phyloP scores from a whole-genome alignment of 2,329 filamentous ascomycete genomes.

The Sclerotinia sclerotiorum region DNA sequence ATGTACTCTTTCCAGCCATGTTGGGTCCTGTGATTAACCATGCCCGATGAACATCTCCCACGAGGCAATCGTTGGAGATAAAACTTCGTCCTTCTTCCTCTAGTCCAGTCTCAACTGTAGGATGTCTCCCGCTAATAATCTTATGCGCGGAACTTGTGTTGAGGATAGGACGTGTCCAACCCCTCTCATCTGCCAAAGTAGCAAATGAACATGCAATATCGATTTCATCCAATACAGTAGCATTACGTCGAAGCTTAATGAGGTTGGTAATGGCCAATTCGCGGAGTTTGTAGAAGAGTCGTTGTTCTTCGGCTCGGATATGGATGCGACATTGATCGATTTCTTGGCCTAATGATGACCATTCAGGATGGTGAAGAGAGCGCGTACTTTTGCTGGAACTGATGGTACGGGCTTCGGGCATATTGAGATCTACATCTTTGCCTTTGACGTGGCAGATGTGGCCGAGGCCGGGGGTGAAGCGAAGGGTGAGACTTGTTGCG shows the following conservation, averaged over 20 bases:
- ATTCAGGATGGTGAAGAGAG: constrained; percentile 79
- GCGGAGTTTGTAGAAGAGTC: constrained; percentile 73
- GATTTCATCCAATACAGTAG: constrained; percentile 86
- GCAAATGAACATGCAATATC: constrained; percentile 89
- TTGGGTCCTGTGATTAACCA: constrained; percentile 82
- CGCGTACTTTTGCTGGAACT: constrained; percentile 80
- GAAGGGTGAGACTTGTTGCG: constrained; percentile 69
- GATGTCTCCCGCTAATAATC: constrained; percentile 84
- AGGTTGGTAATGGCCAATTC: constrained; percentile 76
- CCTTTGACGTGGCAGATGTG: constrained; percentile 91
- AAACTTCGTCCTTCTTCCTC: constrained; percentile 78
- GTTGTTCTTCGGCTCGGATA: constrained; percentile 81
- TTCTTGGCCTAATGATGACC: constrained; percentile 76
- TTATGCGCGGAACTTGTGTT: constrained; percentile 65
- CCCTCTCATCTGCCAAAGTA: constrained; percentile 70
- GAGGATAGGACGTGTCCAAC: constrained; percentile 71
- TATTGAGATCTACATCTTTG: constrained; percentile 56
- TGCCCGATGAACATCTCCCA: constrained; percentile 67
- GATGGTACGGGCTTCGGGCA: constrained; percentile 52
- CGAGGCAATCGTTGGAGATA: constrained; percentile 79
- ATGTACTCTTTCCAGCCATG: constrained; percentile 97
- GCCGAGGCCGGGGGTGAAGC: constrained; percentile 83
- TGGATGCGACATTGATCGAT: constrained; percentile 76
- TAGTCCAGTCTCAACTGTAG: constrained; percentile 85
- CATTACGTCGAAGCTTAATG: constrained; percentile 83